phyloP scores from a whole-genome alignment of 257 asterid genomes.

The Fraxinus anomala region DNA sequence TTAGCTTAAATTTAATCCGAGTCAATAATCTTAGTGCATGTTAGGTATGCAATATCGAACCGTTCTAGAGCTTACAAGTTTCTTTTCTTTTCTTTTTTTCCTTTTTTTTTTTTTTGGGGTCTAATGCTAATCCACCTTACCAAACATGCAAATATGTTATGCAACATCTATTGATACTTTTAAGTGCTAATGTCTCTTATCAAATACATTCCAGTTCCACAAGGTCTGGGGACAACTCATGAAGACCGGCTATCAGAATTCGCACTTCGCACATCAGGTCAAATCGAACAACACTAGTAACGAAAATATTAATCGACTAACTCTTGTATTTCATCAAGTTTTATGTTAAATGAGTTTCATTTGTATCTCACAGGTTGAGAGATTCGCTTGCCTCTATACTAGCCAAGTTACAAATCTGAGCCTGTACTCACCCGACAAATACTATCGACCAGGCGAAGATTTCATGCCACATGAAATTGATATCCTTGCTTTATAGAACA shows the following conservation, averaged over 20 bases:
- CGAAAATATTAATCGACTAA: background rate
- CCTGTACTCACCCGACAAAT: conserved; percentile 86
- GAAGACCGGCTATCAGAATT: conserved; percentile 97
- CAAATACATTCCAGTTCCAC: conserved; percentile 68
- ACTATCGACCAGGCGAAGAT: conserved; percentile 91
- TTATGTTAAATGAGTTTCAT: background rate
- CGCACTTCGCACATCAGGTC: conserved; percentile 99
- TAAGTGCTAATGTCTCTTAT: background rate
- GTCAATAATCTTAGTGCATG: background rate
- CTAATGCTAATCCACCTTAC: background rate
- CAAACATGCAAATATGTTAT: background rate
- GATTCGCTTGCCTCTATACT: conserved; percentile 93
- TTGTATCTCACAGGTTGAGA: conserved; percentile 66
- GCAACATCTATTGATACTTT: background rate
- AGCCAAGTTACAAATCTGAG: conserved; percentile 86
- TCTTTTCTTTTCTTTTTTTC: no score
- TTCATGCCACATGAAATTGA: conserved; percentile 96
- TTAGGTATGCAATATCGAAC: background rate
- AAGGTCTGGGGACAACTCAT: conserved; percentile 95
- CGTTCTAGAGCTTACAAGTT: no score
- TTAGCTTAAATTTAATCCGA: background rate
- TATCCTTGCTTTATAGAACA: conserved; percentile 48
- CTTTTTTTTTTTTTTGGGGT: no score
- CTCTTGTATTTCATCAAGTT: background rate
- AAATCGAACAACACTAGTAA: background rate